Evolutionary conservation across 345 rosid genomes (phyloP), one percentile per base, ranked within the genome.

Genomic region (Melastoma malabathricum): DNA sequence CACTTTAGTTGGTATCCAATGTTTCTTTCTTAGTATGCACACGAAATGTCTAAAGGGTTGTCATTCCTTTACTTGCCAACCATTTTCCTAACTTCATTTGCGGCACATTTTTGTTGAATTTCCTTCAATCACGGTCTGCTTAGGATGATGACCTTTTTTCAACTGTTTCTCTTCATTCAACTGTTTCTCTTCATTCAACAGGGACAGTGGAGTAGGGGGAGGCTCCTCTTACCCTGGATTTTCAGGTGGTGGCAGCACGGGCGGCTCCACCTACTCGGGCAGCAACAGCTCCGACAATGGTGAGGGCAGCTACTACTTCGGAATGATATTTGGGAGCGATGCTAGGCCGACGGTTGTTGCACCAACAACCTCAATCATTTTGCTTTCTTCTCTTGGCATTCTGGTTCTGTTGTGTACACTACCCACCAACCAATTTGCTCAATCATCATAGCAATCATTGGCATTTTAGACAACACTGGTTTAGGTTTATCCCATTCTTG

Each of bases 281-380:
- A 57, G 66, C 15, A 27, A 55, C 12, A 68, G 73, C 31, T 59
- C 72, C n/a, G 10, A 39, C 1, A 59, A 55, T 5, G 54, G 54
- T 0, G 64, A 51, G 1, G 76, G 65, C 19, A 78, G 59, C 1
- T 72, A 71, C 64, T 59, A 18, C 59, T 79, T 87, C 60, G 75
- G 87, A 53, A 77, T 77, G 84, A 82, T 72, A 69, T 92, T 92
- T 6, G 81, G 89, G 64, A 68, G 76, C 55, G 76, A 64, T n/a
- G 71, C 57, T 9, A 31, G 38, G 0, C 55, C 75, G 18, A 63
- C 71, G 17, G 64, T 75, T 38, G 50, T 64, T 23, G 0, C 56
- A 13, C 47, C 73, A 15, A 27, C 47, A 4, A 18, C 68, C 46
- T 65, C 73, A 15, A 29, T 71, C 44, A 18, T 67, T 67, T 69